phyloP scores from a whole-genome alignment of 2,329 filamentous ascomycete genomes.

The Botryotinia narcissicola region DNA sequence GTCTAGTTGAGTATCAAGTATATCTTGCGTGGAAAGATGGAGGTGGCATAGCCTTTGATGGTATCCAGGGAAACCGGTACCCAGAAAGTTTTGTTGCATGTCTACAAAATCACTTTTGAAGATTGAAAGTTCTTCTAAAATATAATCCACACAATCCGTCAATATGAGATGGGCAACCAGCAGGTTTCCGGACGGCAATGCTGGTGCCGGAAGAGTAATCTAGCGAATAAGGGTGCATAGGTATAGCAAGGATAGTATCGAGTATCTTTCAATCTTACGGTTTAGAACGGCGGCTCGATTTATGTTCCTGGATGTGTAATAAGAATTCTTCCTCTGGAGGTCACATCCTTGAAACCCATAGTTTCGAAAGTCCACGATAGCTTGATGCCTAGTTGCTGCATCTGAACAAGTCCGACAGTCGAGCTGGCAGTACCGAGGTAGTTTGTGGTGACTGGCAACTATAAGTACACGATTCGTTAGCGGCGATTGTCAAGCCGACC shows the following conservation, averaged over 20 bases:
- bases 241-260: not conserved
- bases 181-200: not conserved
- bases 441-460: too few relatives aligned
- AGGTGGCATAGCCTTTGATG: rapidly evolving
- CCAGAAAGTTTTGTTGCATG: not conserved
- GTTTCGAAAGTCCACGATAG: too few relatives aligned
- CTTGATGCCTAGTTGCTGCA: too few relatives aligned
- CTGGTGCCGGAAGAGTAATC: not conserved
- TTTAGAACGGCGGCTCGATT: too few relatives aligned
- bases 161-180: rapidly evolving
- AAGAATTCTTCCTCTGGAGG: too few relatives aligned
- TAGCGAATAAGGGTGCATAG: not conserved
- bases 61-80: not conserved
- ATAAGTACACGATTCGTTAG: too few relatives aligned
- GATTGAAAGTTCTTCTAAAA: not conserved
- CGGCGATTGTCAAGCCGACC: too few relatives aligned
- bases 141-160: not conserved
- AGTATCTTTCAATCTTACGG: not conserved
- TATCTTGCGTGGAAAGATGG: not conserved
- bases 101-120: not conserved
- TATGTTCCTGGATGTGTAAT: too few relatives aligned
- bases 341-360: too few relatives aligned
- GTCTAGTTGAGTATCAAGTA: not conserved
- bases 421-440: too few relatives aligned
- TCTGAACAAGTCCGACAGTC: too few relatives aligned